These are phyloP conservation scores for Cladorrhinum sp. DNA, from an alignment of 2,329 filamentous ascomycete species.

Conservation along the genomic window DNA sequence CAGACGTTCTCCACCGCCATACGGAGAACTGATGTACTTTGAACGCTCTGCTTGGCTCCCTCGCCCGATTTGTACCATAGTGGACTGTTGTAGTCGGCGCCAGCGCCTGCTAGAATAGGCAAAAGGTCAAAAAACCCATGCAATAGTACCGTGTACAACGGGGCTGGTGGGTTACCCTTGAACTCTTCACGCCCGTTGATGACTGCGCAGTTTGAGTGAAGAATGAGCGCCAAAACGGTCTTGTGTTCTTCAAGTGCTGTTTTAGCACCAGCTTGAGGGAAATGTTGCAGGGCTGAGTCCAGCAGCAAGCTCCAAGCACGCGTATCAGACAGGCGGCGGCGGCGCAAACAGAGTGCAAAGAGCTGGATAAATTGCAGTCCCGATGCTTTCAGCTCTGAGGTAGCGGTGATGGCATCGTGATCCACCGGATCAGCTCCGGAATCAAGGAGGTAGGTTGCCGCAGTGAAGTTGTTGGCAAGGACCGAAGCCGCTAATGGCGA, in stretches of 20 bases:
- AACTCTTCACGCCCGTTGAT: not conserved
- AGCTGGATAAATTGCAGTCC: not conserved
- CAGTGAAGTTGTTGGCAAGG: not conserved
- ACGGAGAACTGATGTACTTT: no score
- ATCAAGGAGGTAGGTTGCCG: not conserved
- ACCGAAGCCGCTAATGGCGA: conserved; percentile 1
- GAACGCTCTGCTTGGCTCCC: no score
- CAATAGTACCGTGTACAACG: not conserved
- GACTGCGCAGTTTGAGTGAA: not conserved
- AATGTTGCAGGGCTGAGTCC: not conserved
- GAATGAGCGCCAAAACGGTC: not conserved
- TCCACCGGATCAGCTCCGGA: not conserved
- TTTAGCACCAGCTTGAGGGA: no score
- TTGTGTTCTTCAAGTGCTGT: not conserved
- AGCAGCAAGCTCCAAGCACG: not conserved
- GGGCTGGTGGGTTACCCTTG: not conserved
- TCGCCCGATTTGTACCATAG: not conserved
- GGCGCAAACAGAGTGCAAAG: not conserved
- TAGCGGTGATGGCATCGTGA: not conserved
- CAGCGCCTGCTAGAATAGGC: not conserved
- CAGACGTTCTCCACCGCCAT: no score
- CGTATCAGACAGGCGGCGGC: no score
- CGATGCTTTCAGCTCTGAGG: not conserved
- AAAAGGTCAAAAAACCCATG: not conserved
- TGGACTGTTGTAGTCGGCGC: not conserved